Base-by-base conservation (phyloP, 2,329 filamentous ascomycete species). In the Hypocreales sp. region DNA sequence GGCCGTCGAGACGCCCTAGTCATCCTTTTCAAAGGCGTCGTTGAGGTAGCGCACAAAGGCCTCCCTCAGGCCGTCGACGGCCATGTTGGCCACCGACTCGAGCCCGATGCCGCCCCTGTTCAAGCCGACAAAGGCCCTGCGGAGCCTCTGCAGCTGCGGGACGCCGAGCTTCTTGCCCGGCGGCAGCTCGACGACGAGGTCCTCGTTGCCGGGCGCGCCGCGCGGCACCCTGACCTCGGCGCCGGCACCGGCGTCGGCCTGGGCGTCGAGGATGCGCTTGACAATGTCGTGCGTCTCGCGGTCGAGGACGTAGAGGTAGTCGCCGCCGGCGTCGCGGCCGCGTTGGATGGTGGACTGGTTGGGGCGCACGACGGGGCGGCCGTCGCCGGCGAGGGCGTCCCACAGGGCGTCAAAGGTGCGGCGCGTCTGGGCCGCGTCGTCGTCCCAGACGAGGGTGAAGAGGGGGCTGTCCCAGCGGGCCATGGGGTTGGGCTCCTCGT, bases 401-500 rank as follows among this genome's bases (percentile, higher is more conserved):
- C 80, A 90, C 31, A 90, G 66, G 31, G 64, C 61, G 25, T 76
- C 69, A 34, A 72, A 78, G 2, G 66, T 63, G 33, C 55, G 49
- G 18, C 40, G 49, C 8, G 62, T 47, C 41, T 72, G 72, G n/a
- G 64, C 65, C 31, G 64, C 63, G 30, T 67, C 66, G 46, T 92
- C 82, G 24, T 84, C 75, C 62, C 76, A 80, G 8, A 82, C 64
- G 0, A 90, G 63, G 4, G 78, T 78, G 51, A 87, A 90, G 3
- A 90, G 62, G 2, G 82, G 81, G 29, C 75, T 79, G 47, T 92
- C 81, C 82, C 82, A 92, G 23, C 80, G 60, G 3, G 68, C 76
- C 79, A 87, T 86, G 14, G 75, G 70, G 46, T 87, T 90, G 10
- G 82, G 81, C 52, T 92, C 81, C 51, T 92, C 81, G 46, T 86